Base-by-base conservation (phyloP, 768 basidiomycete genomes). In the Tylopilus sp. region DNA sequence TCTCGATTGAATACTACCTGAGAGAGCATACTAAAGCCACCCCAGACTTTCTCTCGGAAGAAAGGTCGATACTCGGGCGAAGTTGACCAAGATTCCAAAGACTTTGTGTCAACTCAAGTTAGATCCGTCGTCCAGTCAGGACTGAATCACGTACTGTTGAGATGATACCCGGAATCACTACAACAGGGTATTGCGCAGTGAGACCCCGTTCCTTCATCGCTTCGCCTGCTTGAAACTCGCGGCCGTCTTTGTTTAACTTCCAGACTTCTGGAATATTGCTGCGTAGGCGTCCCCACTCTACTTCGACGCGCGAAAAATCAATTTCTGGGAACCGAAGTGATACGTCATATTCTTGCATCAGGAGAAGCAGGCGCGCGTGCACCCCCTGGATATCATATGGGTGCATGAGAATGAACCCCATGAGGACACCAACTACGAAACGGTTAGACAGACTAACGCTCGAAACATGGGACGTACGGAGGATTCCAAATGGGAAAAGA, bases 1-100 rank as follows among this genome's bases (percentile, higher is more conserved):
- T 96, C 88, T 57, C 85, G 84, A 65, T 92, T 89, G 67, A 92
- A 88, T 2, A 87, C 83, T 19, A 84, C 80, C 63, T 93, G 89
- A 2, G 89, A 83, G 34, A 95, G 67, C 92, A 92, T 94, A 43
- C 81, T 85, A 65, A 85, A 84, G 6, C 85, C 86, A 26, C 85
- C 86, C 86, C 85, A 87, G 7, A 86, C 66, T 66, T 92, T 87
- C 69, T 96, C 87, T n/a, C 95, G 83, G 68, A 99, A 98, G 75
- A 93, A 97, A 1, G 85, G 66, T 6, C 90, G 82, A 57, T 92
- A 89, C 52, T 91, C 90, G 1, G 86, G 84, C 6, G 83, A 77
- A 0, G 96, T 96, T 6, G 90, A 87, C 96, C 97, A 99, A 8
- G 90, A 93, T 65, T 98, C 95, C 53, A 98, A 73, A 6, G 89